Base-by-base conservation (phyloP, 129 eudicot species). In the Apium graveolens region DNA sequence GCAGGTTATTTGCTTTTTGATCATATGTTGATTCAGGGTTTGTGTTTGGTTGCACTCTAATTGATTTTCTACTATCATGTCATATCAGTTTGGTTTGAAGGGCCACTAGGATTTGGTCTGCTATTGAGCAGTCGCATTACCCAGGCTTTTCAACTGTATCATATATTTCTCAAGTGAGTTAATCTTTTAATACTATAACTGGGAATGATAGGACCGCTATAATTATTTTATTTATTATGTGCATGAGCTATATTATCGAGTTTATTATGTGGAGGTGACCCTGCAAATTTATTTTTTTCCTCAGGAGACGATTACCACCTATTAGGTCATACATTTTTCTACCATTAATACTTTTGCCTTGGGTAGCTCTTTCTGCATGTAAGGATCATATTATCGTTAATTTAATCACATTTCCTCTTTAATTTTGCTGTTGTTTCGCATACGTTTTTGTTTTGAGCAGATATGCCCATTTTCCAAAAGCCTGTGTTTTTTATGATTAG, bases 231-330 rank as follows among this genome's bases (percentile, higher is more conserved):
- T 17, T 70, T 37, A 66, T 29, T 66, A 29, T 31, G 9, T 66
- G 17, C 39, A 31, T 24, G 41, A 31, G 11, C 24, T 66, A 3
- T 66, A 31, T 31, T 32, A 66, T 18, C 20, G 11, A 32, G 78
- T 75, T 75, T 4, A 7, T 48, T 18, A 27, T 9, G 45, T 75
- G 43, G 44, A 17, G 68, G 69, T 75, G 45, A 75, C 27, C 12
- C 17, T 32, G 38, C 27, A 2, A 49, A 3, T 51, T 74, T 11
- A 16, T 55, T 75, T 60, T 51, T 70, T 29, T 57, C 83, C 85
- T 60, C 95, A 93, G 98, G 94, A 91, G 96, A 82, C 95, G 89
- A 69, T 63, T 93, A 70, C 92, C 96, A 84, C 95, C 98, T 16
- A 76, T 93, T 34, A 88, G 95, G 79, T 89, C 98, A 70, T 82